Conservation (phyloP, 768 basidiomycete species). For the Trametes gibbosa region DNA sequence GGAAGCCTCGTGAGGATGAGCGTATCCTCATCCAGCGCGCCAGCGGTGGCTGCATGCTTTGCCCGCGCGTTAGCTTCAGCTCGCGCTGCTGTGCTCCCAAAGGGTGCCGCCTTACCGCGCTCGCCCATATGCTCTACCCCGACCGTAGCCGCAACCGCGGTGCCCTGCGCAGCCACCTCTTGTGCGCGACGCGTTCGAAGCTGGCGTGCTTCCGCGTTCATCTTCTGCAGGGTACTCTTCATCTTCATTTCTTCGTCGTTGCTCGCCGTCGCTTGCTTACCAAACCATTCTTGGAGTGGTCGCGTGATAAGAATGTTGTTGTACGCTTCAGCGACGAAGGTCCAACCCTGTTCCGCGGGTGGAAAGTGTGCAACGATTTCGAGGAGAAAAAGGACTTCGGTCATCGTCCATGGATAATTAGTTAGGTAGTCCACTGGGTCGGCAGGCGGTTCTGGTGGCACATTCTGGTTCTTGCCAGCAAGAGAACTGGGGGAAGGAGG, state of each 20-base stretch:
- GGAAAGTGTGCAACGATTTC: slow-evolving; percentile 17
- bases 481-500: not conserved
- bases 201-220: slow-evolving; percentile 6
- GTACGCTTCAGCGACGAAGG: slow-evolving; percentile 19
- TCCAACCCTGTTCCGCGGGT: slow-evolving; percentile 15
- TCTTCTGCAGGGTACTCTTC: slow-evolving; percentile 3
- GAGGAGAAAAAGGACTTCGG: slow-evolving; percentile 17
- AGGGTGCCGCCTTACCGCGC: slow-evolving; percentile 11
- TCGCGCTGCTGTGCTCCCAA: slow-evolving; percentile 13
- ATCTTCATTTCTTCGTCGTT: slow-evolving; percentile 15
- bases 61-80: slow-evolving; percentile 14
- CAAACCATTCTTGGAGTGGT: slow-evolving; percentile 19
- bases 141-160: too few relatives aligned
- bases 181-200: not conserved
- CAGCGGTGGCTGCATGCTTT: not conserved
- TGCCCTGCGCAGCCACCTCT: not conserved
- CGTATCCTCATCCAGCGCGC: slow-evolving; percentile 4
- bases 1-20: slow-evolving; percentile 8
- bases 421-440: slow-evolving; percentile 7
- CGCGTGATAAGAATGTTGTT: slow-evolving; percentile 21
- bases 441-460: slow-evolving; percentile 11
- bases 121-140: too few relatives aligned
- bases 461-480: not conserved
- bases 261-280: slow-evolving; percentile 7
- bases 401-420: slow-evolving; percentile 16